Evolutionary conservation across 345 rosid genomes (phyloP), one percentile per base, ranked within the genome.

Genomic region (Turritis glabra): DNA sequence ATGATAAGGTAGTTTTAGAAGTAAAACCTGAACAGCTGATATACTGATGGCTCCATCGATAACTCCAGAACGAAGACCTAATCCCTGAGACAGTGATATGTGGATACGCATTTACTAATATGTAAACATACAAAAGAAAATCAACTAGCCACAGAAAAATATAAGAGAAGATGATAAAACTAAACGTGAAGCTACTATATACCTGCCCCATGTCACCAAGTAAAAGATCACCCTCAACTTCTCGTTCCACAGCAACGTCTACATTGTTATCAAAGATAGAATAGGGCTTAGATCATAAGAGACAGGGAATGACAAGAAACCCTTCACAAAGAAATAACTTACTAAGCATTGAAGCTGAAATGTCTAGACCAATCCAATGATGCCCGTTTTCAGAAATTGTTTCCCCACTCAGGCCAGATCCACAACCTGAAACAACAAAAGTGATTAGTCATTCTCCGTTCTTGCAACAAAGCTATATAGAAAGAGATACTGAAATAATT

Each of bases 161-260:
- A 8, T 4, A n/a, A 19, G 43, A 38, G 47, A 40, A 3, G 18
- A 9, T 0, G 17, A 48, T 2, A 11, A 46, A 43, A 48, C 26
- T 6, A 48, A 25, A 37, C 33, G 19, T 5, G n/a, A 57, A 72
- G 47, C 10, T 18, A 26, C 14, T 1, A 33, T 40, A 71, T 66
- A 95, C 97, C 97, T 95, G 98, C 22, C 99, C 99, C 99, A 92
- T 92, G 81, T 95, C 99, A 27, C 85, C 87, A 67, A 92, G 97
- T 74, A 95, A 69, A 37, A 95, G 88, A 88, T 95, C 99, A 18
- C 99, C 96, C 50, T 91, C 92, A 48, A 85, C 93, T 80, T 91
- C 97, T 13, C 96, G 82, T 78, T 94, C 97, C 84, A 87, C 69
- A 21, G 97, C 96, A 73, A 94, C 80, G 69, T 86, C 97, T 91